Evolutionary conservation across 2,329 filamentous ascomycete species (phyloP), one percentile per base, ranked within the genome.

Genomic region (Lecanosticta acicola): DNA sequence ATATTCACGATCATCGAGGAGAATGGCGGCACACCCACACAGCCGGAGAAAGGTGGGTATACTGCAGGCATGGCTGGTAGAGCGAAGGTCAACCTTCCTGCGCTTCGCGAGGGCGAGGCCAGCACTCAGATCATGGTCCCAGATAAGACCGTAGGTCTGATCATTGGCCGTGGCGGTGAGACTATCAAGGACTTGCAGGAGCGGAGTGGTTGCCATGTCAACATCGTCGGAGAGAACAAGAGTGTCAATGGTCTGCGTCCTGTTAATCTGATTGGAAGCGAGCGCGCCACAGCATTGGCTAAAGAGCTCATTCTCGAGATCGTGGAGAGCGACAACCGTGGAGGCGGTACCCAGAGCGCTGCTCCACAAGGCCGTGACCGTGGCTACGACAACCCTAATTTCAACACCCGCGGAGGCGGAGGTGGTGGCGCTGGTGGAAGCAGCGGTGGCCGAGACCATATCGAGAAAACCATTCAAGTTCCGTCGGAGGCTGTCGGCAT

Each of bases 51-150:
- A 47, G 62, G 61, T 19, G 60, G 60, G 7, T 65, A 65, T 48
- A 61, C 58, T 8, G 52, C 62, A n/a, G 60, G 61, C 21, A 64
- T 63, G 60, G 58, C 62, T 32, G 61, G 61, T 16, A 56, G 62
- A 24, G 62, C 62, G 39, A 65, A 65, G 46, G 62, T 64, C 36
- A 65, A 63, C 49, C 58, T 67, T 9, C 70, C 75, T 41, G 75
- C 78, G 35, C 72, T 86, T 48, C 80, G 84, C 50, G 86, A 91
- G 49, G 86, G 84, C 49, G 89, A 94, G 66, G 85, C 91, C 58
- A 87, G 83, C 62, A 82, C 89, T 63, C 87, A 94, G 68, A 94
- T 95, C 60, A 93, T 94, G 86, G 89, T 95, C 14, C 89, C 89
- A 38, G 89, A 95, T 69, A 84, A 88, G 60, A 95, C 89, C 7